Base-by-base conservation (phyloP, 1,139 yeast genomes). In the Scheffersomyces titani region DNA sequence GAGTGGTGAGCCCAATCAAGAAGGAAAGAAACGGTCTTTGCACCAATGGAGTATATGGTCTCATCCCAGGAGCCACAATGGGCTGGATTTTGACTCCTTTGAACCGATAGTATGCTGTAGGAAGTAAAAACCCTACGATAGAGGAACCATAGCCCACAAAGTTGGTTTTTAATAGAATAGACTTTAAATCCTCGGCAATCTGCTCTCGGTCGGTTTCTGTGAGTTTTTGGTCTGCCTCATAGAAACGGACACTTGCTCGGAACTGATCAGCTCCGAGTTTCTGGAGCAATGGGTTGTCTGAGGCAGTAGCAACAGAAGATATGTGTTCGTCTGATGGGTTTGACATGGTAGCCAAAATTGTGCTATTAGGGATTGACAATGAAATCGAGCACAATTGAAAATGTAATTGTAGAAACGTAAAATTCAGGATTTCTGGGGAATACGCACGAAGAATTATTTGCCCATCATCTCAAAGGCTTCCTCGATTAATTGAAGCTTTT, bases 141-240 rank as follows among this genome's bases (percentile, higher is more conserved):
- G 72, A 75, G 18, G 67, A 52, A 0, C 67, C 57, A 56, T 70
- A 70, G 16, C 49, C 49, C 13, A 19, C 13, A 20, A 46, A 46
- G 16, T 46, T 46, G 58, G 57, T 19, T 49, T 63, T 64, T 40
- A 72, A 61, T 2, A 72, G 67, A 7, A 75, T 64, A 6, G 59
- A 44, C 51, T 69, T 67, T 54, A 80, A 68, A 56, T 76, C 80
- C 18, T 65, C 55, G 2, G 78, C 71, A 22, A 80, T 58, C 22
- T 68, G 67, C 1, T 56, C 61, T 49, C 84, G 63, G 56, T 80
- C 83, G 5, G 67, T 63, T 1, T 61, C 61, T 18, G 68, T 65
- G 53, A 80, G 68, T 47, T 66, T 57, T 49, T 70, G 75, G 62
- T 80, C 83, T 1, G 82, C 82, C 59, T 79, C 80, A 61, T 78